These are phyloP conservation scores for Penicillium sp. DNA, from an alignment of 2,329 filamentous ascomycete species.

Conservation along the genomic window DNA sequence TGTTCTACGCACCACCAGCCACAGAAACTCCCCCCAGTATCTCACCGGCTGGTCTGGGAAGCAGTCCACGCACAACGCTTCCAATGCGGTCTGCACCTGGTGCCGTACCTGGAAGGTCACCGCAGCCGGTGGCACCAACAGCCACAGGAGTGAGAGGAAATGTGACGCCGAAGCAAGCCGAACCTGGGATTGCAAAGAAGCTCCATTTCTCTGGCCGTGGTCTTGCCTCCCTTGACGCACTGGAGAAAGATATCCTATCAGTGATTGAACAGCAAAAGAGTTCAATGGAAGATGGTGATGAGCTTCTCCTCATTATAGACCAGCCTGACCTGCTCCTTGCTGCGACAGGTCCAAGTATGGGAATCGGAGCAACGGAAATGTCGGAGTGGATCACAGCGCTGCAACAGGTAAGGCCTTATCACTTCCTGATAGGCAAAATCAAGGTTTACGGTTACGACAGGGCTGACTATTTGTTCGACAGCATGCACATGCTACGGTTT, in stretches of 20 bases:
- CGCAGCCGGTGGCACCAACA: conserved; percentile 16
- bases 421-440: neutral
- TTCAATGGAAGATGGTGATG: conserved; percentile 25
- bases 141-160: conserved; percentile 2
- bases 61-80: conserved; percentile 23
- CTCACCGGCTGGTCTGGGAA: conserved; percentile 15
- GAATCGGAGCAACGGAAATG: conserved; percentile 46
- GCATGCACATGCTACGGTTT: conserved; percentile 63
- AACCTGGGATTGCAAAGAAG: conserved; percentile 25
- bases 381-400: conserved; percentile 58
- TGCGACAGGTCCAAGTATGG: conserved; percentile 50
- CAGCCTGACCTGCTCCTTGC: conserved; percentile 65
- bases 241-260: conserved; percentile 37
- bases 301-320: conserved; percentile 62
- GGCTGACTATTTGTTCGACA: conserved; percentile 31
- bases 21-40: conserved; percentile 11
- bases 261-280: conserved; percentile 33
- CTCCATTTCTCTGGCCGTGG: conserved; percentile 33
- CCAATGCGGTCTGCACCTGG: conserved; percentile 30
- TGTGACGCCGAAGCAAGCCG: conserved; percentile 17
- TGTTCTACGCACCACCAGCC: conserved; percentile 46
- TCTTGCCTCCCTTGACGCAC: conserved; percentile 28
- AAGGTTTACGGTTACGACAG: neutral
- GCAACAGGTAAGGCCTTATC: conserved; percentile 57
- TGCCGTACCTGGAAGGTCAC: conserved; percentile 21